phyloP scores from a whole-genome alignment of 495 filamentous ascomycete genomes.

The Aspergillus bertholletiae region DNA sequence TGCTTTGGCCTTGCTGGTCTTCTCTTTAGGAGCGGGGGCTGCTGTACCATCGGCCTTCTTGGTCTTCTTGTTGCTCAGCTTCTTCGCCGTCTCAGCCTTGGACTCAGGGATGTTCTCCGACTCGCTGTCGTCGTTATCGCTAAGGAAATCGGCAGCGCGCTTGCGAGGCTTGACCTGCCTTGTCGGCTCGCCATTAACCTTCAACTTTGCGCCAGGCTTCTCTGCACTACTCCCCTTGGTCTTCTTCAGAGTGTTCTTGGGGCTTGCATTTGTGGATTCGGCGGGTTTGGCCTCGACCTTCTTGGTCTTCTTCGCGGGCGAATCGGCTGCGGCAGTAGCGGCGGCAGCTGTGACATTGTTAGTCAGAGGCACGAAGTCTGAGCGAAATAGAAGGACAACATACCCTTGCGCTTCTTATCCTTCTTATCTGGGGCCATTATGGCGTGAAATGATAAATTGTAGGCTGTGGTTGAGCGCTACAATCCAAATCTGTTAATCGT shows the following conservation, averaged over 20 bases:
- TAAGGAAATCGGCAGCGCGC: constrained; percentile 52
- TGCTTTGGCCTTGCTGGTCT: constrained; percentile 24
- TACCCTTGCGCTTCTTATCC: constrained; percentile 73
- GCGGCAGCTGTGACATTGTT: constrained; percentile 20
- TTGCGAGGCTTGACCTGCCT: constrained; percentile 48
- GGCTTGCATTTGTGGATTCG: constrained; percentile 23
- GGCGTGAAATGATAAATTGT: constrained; percentile 17
- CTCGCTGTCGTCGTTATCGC: constrained; percentile 36
- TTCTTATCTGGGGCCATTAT: constrained; percentile 70
- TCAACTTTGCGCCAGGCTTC: constrained; percentile 22
- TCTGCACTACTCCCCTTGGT: constrained; percentile 19
- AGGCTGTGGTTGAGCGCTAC: constrained; percentile 17
- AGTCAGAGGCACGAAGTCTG: constrained; percentile 13
- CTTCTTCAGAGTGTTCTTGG: constrained; percentile 41
- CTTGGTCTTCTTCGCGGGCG: constrained; percentile 56
- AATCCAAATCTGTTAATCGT: constrained; percentile 1
- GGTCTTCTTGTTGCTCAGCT: constrained; percentile 31
- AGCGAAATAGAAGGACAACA: constrained; percentile 14
- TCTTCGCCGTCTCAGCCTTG: constrained; percentile 25
- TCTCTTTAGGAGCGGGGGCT: constrained; percentile 31
- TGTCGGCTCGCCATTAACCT: constrained; percentile 34
- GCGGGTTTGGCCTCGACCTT: constrained; percentile 42
- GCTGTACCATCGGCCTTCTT: constrained; percentile 37
- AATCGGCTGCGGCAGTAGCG: constrained; percentile 47
- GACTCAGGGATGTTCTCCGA: constrained; percentile 22